Conservation (phyloP, 148 eudicot species). For the Fagopyrum tataricum region DNA sequence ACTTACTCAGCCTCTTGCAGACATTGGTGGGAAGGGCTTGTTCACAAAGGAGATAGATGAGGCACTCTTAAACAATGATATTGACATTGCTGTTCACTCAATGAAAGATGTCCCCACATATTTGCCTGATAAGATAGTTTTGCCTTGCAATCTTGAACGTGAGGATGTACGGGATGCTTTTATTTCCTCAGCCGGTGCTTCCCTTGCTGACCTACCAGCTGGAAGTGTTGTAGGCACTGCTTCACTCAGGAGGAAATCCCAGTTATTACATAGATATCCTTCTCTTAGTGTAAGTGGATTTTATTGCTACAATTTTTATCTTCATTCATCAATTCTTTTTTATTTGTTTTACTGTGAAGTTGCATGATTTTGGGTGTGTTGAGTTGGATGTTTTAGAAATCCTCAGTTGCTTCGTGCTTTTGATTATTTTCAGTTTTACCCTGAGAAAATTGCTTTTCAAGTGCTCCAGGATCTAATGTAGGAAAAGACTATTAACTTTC, state of each 20-base stretch:
- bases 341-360: not conserved
- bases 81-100: constrained; percentile 99
- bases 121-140: constrained; percentile 76
- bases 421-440: not conserved
- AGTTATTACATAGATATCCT: constrained; percentile 83
- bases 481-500: not conserved
- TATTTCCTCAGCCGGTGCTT: constrained; percentile 62
- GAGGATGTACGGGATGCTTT: constrained; percentile 99
- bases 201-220: constrained; percentile 83
- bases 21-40: constrained; percentile 96
- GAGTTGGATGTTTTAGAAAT: not conserved
- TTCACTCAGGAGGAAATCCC: constrained; percentile 89
- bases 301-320: not conserved
- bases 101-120: constrained; percentile 99
- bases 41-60: constrained; percentile 97
- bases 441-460: not conserved
- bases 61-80: constrained; percentile 75
- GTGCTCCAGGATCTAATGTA: not conserved
- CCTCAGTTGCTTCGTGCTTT: not conserved
- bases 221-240: constrained; percentile 94
- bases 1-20: constrained; percentile 80
- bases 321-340: not conserved
- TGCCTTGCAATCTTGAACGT: constrained; percentile 89
- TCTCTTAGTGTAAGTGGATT: constrained; percentile 54
- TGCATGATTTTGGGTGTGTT: not conserved